Evolutionary conservation across 1,284 basidiomycete genomes (phyloP).

Genomic region (Volvariella volvacea): DNA sequence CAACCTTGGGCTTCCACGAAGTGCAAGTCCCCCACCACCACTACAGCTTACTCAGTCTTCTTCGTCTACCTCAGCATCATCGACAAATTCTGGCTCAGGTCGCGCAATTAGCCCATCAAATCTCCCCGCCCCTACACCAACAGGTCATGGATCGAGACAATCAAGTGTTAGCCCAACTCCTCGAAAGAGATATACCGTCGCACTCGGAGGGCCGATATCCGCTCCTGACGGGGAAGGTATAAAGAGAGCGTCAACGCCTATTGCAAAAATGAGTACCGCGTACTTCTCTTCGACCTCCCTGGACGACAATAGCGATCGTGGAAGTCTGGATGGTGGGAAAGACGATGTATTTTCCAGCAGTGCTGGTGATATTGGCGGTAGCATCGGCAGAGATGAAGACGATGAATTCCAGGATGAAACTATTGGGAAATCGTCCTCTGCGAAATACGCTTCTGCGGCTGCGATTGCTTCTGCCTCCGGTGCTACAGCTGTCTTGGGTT

Average conservation of each 20-base stretch:
- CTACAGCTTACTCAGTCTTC: too few relatives aligned
- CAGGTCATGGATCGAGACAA: constrained; percentile 25
- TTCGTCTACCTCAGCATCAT: constrained; percentile 6
- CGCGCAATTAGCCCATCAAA: background rate
- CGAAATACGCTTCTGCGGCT: background rate
- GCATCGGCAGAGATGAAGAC: constrained; percentile 22
- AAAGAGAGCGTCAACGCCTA: constrained; percentile 14
- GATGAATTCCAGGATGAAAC: constrained; percentile 47
- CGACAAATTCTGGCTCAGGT: too few relatives aligned
- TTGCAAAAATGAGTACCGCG: constrained; percentile 29
- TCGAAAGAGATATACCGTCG: constrained; percentile 75
- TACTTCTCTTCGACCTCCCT: constrained; percentile 40
- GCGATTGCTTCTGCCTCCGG: background rate
- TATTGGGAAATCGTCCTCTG: constrained; percentile 40
- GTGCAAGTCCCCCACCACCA: too few relatives aligned
- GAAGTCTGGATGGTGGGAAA: constrained; percentile 15
- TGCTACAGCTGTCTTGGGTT: background rate
- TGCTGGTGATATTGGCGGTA: background rate
- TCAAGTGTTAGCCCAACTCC: constrained; percentile 65
- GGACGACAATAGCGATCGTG: background rate
- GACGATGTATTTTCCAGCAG: too few relatives aligned
- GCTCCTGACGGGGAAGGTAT: constrained; percentile 25
- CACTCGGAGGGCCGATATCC: constrained; percentile 63
- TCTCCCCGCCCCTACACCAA: constrained; percentile 20
- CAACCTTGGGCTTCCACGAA: too few relatives aligned